Evolutionary conservation across 441 rosid genomes (phyloP).

Genomic region (Euphorbia schlechtendalii): DNA sequence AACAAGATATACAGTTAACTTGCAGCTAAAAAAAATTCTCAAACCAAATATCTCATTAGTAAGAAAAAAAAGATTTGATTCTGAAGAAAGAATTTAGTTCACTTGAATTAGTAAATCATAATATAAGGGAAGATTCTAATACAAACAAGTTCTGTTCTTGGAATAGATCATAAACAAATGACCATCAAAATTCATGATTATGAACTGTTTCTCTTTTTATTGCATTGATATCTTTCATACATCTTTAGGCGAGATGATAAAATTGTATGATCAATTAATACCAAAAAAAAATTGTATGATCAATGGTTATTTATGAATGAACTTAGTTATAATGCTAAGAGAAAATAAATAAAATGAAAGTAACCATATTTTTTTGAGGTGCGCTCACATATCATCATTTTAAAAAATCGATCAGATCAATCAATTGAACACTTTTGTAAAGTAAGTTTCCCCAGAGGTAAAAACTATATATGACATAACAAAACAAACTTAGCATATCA

Average conservation of each 20-base stretch:
- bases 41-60: background rate
- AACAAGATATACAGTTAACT: conserved; percentile 22
- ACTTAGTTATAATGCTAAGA: background rate
- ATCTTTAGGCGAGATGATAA: background rate
- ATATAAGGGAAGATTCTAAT: background rate
- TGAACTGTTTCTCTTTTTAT: background rate
- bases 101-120: background rate
- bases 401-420: background rate
- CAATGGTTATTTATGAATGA: background rate
- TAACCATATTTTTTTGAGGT: background rate
- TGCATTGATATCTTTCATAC: background rate
- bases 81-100: background rate
- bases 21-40: background rate
- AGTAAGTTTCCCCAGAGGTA: too few species aligned
- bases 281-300: background rate
- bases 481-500: too few species aligned
- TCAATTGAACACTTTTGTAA: background rate
- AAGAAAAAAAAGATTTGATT: background rate
- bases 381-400: background rate
- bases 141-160: background rate
- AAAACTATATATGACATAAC: too few species aligned
- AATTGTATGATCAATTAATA: background rate
- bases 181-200: background rate
- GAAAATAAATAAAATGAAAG: background rate
- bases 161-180: background rate